Conservation (phyloP, 2,329 filamentous ascomycete genomes). For the Aspergillus sp. region DNA sequence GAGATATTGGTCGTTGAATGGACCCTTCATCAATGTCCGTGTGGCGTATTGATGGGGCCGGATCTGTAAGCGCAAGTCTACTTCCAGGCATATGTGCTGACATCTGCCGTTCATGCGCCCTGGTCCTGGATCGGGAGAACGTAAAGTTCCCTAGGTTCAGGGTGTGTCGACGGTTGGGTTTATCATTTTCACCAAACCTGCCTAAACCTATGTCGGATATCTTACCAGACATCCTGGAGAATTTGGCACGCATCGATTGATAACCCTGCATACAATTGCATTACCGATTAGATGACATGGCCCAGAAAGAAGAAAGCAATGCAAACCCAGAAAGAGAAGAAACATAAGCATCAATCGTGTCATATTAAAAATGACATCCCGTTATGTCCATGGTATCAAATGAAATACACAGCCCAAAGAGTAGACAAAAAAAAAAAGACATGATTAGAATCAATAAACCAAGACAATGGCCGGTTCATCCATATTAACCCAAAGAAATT, state of each 20-base stretch:
- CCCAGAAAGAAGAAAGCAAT: slow-evolving; percentile 4
- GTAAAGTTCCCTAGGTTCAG: no score
- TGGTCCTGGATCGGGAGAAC: no score
- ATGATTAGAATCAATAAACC: slow-evolving; percentile 2
- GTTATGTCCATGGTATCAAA: slow-evolving; percentile 27
- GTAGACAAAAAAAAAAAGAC: slow-evolving; percentile 12
- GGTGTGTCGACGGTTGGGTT: not conserved
- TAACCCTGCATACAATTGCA: slow-evolving; percentile 22
- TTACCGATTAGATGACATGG: slow-evolving; percentile 24
- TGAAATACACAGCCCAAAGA: slow-evolving; percentile 7
- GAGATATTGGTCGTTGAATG: no score
- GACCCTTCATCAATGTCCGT: no score
- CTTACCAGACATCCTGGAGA: slow-evolving; percentile 3
- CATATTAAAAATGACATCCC: slow-evolving; percentile 18
- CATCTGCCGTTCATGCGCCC: no score
- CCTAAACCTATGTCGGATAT: not conserved
- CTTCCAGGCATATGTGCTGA: no score
- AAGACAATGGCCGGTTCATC: no score
- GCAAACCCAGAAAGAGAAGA: slow-evolving; percentile 4
- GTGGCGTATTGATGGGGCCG: no score
- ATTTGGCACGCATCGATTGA: slow-evolving; percentile 16
- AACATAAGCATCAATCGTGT: slow-evolving; percentile 20
- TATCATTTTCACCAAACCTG: slow-evolving; percentile 1
- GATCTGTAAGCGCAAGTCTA: no score
- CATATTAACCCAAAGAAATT: slow-evolving; percentile 39